phyloP scores from a whole-genome alignment of 2,329 filamentous ascomycete species.

The Exutisphaerella laricina region DNA sequence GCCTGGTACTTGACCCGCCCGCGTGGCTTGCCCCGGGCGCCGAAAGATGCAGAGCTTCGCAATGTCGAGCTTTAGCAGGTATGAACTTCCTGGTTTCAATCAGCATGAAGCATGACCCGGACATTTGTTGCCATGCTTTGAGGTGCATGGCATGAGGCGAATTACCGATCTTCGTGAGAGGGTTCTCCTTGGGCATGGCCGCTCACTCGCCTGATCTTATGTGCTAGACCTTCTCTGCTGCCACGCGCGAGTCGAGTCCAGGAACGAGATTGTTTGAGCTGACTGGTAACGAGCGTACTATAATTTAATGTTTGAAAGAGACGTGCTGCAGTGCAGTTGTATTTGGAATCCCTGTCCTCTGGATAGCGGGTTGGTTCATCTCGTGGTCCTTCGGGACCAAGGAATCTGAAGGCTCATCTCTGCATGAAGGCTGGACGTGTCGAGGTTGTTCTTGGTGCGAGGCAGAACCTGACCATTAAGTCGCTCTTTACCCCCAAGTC shows the following conservation, averaged over 20 bases:
- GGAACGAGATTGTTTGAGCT: slow-evolving; percentile 17
- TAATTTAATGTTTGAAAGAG: slow-evolving; percentile 23
- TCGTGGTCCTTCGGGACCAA: slow-evolving; percentile 11
- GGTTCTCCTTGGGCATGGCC: slow-evolving; percentile 32
- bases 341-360: slow-evolving; percentile 32
- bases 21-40: slow-evolving; percentile 30
- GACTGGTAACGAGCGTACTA: slow-evolving; percentile 28
- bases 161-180: slow-evolving; percentile 30
- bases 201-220: slow-evolving; percentile 28
- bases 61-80: slow-evolving; percentile 30
- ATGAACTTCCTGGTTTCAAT: slow-evolving; percentile 16
- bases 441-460: slow-evolving; percentile 2
- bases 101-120: slow-evolving; percentile 27
- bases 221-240: slow-evolving; percentile 24
- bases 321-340: slow-evolving; percentile 30
- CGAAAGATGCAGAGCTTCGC: slow-evolving; percentile 20
- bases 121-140: slow-evolving; percentile 32
- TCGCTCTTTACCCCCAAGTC: slow-evolving; percentile 5
- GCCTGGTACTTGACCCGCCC: slow-evolving; percentile 27
- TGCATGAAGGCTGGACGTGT: slow-evolving; percentile 2
- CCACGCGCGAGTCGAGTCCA: slow-evolving; percentile 19
- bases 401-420: slow-evolving; percentile 16
- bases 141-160: slow-evolving; percentile 30
- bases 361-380: slow-evolving; percentile 32
- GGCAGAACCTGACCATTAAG: slow-evolving; percentile 11